Evolutionary conservation across 345 rosid species (phyloP), one percentile per base, ranked within the genome.

Genomic region (Linum trigynum): DNA sequence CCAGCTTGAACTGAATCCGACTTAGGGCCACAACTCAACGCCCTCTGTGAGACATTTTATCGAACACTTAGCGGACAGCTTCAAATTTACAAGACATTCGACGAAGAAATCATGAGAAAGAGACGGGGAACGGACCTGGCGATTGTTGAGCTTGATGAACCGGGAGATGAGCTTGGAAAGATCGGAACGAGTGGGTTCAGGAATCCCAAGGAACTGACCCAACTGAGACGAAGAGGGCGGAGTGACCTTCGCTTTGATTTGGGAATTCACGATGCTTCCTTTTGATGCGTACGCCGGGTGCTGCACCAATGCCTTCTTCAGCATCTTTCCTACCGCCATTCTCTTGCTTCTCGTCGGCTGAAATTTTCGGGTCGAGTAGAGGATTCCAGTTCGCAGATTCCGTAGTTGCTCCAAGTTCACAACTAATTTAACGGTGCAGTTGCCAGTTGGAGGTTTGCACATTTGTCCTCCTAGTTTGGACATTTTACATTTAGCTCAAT

Each of bases 121-220:
- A 67, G 11, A n/a, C 5, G 32, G 59, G 15, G 17, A 35, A 12
- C 12, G 39, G 32, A 82, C 86, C 84, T 78, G 70, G 12, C 72
- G 77, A 48, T 75, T 75, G 73, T 82, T 77, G 74, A 82, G 78
- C 72, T 80, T 82, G 68, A 82, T 72, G 79, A 80, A 82, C 75
- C 57, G 71, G 76, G 82, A 41, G 75, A 82, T 62, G 76, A 80
- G 68, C 32, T 67, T 70, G 55, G 80, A 39, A 38, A 77, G 61
- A 37, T 76, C 82, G n/a, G 80, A 73, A 36, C 77, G 77, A 65
- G 75, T 32, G 7, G 75, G 68, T 53, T 71, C 77, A 5, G 74
- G 74, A 38, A 78, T 61, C 23, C 80, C 81, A 17, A 82, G 63
- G 71, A 75, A 78, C 61, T 70, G 71, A 23, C 84, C 82, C 72